These are phyloP conservation scores for Lachnellula arida DNA, from an alignment of 2,329 filamentous ascomycete species.

Conservation along the genomic window DNA sequence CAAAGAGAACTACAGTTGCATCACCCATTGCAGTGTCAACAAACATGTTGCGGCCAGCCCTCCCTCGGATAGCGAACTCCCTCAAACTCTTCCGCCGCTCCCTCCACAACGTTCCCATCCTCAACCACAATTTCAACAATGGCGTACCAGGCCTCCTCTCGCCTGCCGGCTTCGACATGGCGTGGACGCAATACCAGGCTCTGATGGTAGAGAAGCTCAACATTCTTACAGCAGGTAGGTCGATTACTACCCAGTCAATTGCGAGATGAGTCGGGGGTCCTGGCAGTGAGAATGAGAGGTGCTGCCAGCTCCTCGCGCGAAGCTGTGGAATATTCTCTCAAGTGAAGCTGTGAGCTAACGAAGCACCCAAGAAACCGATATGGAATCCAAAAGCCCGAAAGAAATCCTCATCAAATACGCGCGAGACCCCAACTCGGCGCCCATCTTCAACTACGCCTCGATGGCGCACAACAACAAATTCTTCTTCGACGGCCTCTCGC, in stretches of 20 bases:
- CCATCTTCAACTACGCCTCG: constrained; percentile 91
- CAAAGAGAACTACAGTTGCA: constrained; percentile 9
- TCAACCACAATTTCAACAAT: constrained; percentile 42
- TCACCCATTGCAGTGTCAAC: constrained; percentile 8
- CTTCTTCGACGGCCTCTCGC: constrained; percentile 63
- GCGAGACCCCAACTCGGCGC: constrained; percentile 70
- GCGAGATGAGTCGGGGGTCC: background rate
- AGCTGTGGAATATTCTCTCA: background rate
- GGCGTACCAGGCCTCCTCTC: constrained; percentile 69
- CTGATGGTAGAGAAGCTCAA: constrained; percentile 74
- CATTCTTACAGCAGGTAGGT: constrained; percentile 63
- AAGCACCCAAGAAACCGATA: constrained; percentile 17
- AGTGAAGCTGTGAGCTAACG: constrained; percentile 7
- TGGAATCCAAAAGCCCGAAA: constrained; percentile 40
- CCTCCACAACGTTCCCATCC: constrained; percentile 44
- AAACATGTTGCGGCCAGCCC: constrained; percentile 31
- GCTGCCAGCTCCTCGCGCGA: no score
- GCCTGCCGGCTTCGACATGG: constrained; percentile 62
- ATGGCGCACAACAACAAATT: constrained; percentile 91
- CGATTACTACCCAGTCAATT: background rate
- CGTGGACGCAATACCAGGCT: constrained; percentile 80
- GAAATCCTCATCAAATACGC: constrained; percentile 70
- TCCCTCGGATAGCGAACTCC: constrained; percentile 26
- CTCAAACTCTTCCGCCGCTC: constrained; percentile 34
- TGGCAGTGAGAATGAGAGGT: no score